Percentiles rank a stretch among this genome's conserved stretches.
phyloP scores from a whole-genome alignment of 306 rosid species.

The Quercus variabilis region DNA sequence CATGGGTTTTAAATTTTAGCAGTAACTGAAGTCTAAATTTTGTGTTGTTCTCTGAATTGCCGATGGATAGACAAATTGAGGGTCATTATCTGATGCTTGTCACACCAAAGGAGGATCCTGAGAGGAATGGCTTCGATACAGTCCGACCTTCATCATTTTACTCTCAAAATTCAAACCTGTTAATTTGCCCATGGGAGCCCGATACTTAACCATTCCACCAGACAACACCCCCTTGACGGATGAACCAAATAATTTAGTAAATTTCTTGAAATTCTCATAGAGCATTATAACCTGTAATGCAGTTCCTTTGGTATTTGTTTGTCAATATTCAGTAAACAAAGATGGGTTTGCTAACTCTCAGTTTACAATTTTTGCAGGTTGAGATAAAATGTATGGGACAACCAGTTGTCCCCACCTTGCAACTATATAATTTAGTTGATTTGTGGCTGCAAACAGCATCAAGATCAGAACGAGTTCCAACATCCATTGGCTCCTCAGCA shows the following conservation, averaged over 20 bases:
- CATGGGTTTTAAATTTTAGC: background rate
- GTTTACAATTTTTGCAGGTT: conserved; percentile 44
- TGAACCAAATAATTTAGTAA: background rate
- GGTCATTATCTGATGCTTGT: background rate
- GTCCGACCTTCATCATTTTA: background rate
- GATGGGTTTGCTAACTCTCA: background rate
- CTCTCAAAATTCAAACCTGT: background rate
- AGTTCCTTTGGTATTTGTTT: background rate
- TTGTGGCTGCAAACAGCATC: conserved; percentile 73
- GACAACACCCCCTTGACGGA: background rate
- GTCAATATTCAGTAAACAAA: background rate
- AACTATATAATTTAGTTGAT: conserved; percentile 63
- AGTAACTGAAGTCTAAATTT: background rate
- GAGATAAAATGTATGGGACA: conserved; percentile 95
- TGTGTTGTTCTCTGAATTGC: background rate
- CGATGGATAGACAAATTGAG: background rate
- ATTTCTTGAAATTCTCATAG: background rate
- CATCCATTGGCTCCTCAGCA: conserved; percentile 78
- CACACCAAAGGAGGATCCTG: background rate
- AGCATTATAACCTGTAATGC: background rate
- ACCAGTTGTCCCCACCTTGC: conserved; percentile 67
- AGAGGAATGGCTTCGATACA: background rate
- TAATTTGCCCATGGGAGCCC: background rate
- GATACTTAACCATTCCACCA: background rate
- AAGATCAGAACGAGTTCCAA: conserved; percentile 51